Evolutionary conservation across 805 yeast genomes (phyloP), one percentile per base, ranked within the genome.

Genomic region (Phaffomyces opuntiae): DNA sequence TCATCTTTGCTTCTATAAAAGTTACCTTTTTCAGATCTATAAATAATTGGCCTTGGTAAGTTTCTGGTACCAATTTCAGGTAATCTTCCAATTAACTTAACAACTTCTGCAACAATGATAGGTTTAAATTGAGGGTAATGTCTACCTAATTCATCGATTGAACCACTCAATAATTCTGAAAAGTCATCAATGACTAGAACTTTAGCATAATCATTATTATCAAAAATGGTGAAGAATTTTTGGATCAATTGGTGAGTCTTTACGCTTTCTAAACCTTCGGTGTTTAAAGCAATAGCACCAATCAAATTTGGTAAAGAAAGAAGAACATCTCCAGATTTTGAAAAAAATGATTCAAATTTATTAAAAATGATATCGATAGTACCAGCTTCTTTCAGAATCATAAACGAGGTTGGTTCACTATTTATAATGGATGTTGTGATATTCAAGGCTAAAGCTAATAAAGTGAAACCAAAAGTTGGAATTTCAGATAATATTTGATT

Each of bases 361-460:
- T 73, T 72, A 42, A 89, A 61, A 34, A 89, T 72, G 3, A 77
- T 67, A 40, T 83, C 83, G 34, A 90, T 78, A 1, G 86, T 78
- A 0, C 78, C 77, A 0, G 95, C 83, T 60, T 90, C 98, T 36
- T 78, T 81, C 52, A 90, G 70, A 37, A 90, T 81, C 3, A 84
- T 74, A 56, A 75, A 90, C 4, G 96, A 87, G 0, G 96, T 88
- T 9, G 97, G 96, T 56, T 91, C 97, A 53, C 83, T 85, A 59
- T 90, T 91, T 27, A 90, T 80, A 48, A 88, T 86, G 12, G 75
- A 74, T 36, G 83, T 75, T 19, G 88, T 72, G 12, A 82, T 75
- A 49, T 79, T 82, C 34, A 90, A 61, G 0, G 86, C 74, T 21
- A 77, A 69, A 0, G 86, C 69, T 13, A 86, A 61, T 13, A 87